Evolutionary conservation across 805 yeast species (phyloP).

Genomic region (Isabelozyma pseudorhagii): DNA sequence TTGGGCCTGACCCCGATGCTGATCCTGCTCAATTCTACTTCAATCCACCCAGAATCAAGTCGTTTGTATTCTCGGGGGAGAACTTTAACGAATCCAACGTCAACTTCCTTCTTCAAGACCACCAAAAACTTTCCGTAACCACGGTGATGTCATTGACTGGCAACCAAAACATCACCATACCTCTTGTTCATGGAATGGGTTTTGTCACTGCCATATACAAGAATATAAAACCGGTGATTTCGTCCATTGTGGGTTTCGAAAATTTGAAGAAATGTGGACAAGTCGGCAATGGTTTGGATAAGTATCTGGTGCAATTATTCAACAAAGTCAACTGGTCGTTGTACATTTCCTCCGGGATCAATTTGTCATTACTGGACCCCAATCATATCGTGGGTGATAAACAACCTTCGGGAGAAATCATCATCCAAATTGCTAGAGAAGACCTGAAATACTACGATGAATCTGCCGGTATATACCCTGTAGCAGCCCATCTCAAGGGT

Average conservation of each 20-base stretch:
- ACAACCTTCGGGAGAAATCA: conserved; percentile 31
- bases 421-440: conserved; percentile 60
- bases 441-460: conserved; percentile 30
- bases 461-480: conserved; percentile 30
- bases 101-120: conserved; percentile 18
- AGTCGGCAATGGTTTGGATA: conserved; percentile 37
- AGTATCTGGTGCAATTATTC: conserved; percentile 51
- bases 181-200: conserved; percentile 79
- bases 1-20: conserved; percentile 58
- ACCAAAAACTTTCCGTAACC: conserved; percentile 29
- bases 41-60: conserved; percentile 63
- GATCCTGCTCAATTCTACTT: conserved; percentile 60
- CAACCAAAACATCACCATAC: conserved; percentile 37
- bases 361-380: conserved; percentile 29
- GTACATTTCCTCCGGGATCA: conserved; percentile 43
- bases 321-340: conserved; percentile 66
- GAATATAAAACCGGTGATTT: conserved; percentile 49
- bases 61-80: conserved; percentile 46
- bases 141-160: conserved; percentile 13
- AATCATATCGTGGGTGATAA: conserved; percentile 42
- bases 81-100: conserved; percentile 16
- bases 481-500: conserved; percentile 13
- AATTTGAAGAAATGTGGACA: conserved; percentile 38
- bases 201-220: conserved; percentile 63
- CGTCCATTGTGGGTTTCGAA: conserved; percentile 65